Conservation (phyloP, 2,329 filamentous ascomycete genomes). For the Bisporella sp. region DNA sequence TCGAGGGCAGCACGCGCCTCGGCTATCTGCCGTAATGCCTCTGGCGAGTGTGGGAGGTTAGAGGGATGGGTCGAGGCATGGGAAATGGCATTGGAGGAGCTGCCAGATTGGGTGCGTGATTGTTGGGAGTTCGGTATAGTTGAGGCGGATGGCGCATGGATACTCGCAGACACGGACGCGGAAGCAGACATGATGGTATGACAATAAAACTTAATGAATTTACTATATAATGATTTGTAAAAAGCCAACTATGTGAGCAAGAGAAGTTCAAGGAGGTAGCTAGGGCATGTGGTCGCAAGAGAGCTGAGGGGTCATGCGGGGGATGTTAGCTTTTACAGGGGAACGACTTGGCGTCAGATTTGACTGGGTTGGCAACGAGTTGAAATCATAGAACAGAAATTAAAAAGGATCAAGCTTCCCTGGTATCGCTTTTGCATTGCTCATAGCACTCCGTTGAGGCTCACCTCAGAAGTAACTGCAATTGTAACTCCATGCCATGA, state of each 20-base stretch:
- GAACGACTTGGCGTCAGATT: too few relatives aligned
- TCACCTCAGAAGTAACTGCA: constrained; percentile 17
- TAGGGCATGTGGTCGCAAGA: too few relatives aligned
- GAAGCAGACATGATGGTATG: constrained; percentile 2
- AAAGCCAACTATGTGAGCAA: too few relatives aligned
- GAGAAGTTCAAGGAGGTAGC: too few relatives aligned
- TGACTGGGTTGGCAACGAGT: too few relatives aligned
- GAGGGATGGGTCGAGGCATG: constrained; percentile 4
- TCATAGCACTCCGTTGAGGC: constrained; percentile 17
- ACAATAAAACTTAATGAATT: too few relatives aligned
- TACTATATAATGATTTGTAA: too few relatives aligned
- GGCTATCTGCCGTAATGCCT: constrained; percentile 32
- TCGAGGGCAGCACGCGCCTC: constrained; percentile 53
- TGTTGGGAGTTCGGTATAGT: not conserved
- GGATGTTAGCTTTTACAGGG: too few relatives aligned
- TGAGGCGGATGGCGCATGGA: constrained; percentile 3
- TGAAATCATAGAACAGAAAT: too few relatives aligned
- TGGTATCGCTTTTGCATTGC: constrained; percentile 24
- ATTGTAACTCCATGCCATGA: constrained; percentile 26
- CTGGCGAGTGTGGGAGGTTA: constrained; percentile 15
- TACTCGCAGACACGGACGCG: not conserved
- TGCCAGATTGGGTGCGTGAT: not conserved
- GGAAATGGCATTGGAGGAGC: constrained; percentile 1
- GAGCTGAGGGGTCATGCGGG: too few relatives aligned
- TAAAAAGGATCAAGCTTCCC: not conserved